Base-by-base conservation (phyloP, 177 flowering plant genomes). In the Vitis hybrid region DNA sequence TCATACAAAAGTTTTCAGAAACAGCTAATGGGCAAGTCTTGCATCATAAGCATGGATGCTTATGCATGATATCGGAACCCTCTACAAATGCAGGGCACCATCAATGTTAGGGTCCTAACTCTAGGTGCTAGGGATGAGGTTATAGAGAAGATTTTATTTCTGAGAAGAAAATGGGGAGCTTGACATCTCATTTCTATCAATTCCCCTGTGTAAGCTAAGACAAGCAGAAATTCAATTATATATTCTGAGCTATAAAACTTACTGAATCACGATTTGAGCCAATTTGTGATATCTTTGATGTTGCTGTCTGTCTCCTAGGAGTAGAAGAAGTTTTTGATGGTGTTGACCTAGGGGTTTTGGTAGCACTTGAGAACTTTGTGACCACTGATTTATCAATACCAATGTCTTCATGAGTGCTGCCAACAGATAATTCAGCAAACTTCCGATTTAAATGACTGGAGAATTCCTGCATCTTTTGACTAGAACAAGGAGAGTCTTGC, bases 211-310 rank as follows among this genome's bases (percentile, higher is more conserved):
- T 8, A 40, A 40, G 48, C 48, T 40, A 8, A 7, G 48, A 40
- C 48, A 40, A 40, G 10, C 48, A 40, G 48, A 40, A 40, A 2
- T 40, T 30, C 2, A 40, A 40, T 40, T 40, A 40, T 15, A 14
- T n/a, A 17, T 55, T 55, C 17, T 55, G 7, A 12, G 46, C 13
- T 11, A 7, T 19, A 58, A 55, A 35, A 76, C 88, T 80, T 77
- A 93, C 98, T 68, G 83, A 75, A 58, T 82, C 89, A 72, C 82
- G 87, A 56, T 81, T 86, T 65, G 85, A 74, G 50, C 84, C 77
- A 72, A 21, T 54, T 35, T 65, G 78, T 2, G 80, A 65, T 32
- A 75, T 82, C 73, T 82, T 89, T 57, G 90, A 73, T 54, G 88
- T 82, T 17, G 77, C 76, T 50, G 85, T 76, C 57, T 72, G 85